phyloP scores from a whole-genome alignment of 805 yeast genomes.

The Kuraishia ogatae region DNA sequence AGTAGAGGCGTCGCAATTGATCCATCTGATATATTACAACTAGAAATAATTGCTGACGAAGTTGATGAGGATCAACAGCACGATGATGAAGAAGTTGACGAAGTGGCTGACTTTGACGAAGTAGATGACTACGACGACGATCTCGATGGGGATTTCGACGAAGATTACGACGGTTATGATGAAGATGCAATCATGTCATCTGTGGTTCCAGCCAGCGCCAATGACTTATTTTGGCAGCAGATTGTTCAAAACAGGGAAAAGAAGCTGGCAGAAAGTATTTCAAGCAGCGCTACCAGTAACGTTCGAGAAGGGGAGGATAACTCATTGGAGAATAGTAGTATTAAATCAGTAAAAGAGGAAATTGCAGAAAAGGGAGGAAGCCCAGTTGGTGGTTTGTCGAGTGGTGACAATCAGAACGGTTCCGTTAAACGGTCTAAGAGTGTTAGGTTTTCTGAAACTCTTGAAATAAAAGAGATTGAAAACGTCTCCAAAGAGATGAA shows the following conservation, averaged over 20 bases:
- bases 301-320: too few relatives aligned
- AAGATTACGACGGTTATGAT: slow-evolving; percentile 16
- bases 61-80: slow-evolving; percentile 23
- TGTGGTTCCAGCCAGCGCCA: slow-evolving; percentile 20
- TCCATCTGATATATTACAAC: slow-evolving; percentile 37
- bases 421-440: slow-evolving; percentile 21
- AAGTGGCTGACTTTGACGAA: slow-evolving; percentile 25
- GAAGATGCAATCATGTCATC: slow-evolving; percentile 9
- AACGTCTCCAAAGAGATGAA: slow-evolving; percentile 41
- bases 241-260: slow-evolving; percentile 22
- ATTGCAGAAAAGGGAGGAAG: too few relatives aligned
- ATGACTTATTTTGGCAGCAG: slow-evolving; percentile 31
- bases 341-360: too few relatives aligned
- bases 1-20: slow-evolving; percentile 22
- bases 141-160: slow-evolving; percentile 28
- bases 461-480: slow-evolving; percentile 53
- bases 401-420: background rate
- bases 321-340: too few relatives aligned
- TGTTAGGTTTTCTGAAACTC: slow-evolving; percentile 43
- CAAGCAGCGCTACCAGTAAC: background rate
- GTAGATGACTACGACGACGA: slow-evolving; percentile 30
- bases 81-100: slow-evolving; percentile 25
- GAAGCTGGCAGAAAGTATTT: slow-evolving; percentile 4
- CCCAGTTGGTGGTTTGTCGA: too few relatives aligned
- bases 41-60: slow-evolving; percentile 47